Evolutionary conservation across 176 grass and related monocot genomes (phyloP), one percentile per base, ranked within the genome.

Genomic region (Oryza officinalis): DNA sequence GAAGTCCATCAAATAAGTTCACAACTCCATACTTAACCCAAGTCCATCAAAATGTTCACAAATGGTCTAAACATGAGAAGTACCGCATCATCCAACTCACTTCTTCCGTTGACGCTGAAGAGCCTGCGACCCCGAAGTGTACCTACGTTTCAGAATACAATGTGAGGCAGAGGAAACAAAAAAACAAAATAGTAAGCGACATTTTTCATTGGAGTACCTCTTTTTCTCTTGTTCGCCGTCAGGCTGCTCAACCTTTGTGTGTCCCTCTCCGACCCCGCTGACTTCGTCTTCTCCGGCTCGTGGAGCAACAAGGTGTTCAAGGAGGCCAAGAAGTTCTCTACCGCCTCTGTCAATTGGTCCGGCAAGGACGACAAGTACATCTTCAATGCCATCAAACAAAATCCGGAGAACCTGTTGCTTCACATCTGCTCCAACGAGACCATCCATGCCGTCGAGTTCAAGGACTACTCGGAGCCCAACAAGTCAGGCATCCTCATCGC

Each of bases 351-450:
- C 59, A 80, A 89, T 71, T 98, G 96, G 96, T 93, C 96, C 15
- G 96, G 96, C 3, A 98, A 98, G 50, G 74, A 85, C 40, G 89
- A 67, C 54, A 98, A 98, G 87, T 98, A 98, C 93, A 98, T 70
- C 13, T 87, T 92, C 50, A 85, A 80, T 13, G 72, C 63, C 27
- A 63, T 98, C 77, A 5, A 75, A 20, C 96, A 98, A 83, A 95
- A 87, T 74, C 91, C 91, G 1, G 86, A 90, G 66, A 93, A 93
- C 9, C 71, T 77, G 49, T 98, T 90, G 82, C 89, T 98, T 71
- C 96, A 98, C 87, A 98, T 98, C 80, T 98, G 96, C 90, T 90
- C 91, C 47, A 98, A 98, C 79, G 96, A 98, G 85, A 98, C 96
- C 71, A 98, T 98, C 80, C 96, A 98, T 49, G 96, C 93, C 74